Evolutionary conservation across 805 yeast species (phyloP).

Genomic region (Monosporozyma siamensis): DNA sequence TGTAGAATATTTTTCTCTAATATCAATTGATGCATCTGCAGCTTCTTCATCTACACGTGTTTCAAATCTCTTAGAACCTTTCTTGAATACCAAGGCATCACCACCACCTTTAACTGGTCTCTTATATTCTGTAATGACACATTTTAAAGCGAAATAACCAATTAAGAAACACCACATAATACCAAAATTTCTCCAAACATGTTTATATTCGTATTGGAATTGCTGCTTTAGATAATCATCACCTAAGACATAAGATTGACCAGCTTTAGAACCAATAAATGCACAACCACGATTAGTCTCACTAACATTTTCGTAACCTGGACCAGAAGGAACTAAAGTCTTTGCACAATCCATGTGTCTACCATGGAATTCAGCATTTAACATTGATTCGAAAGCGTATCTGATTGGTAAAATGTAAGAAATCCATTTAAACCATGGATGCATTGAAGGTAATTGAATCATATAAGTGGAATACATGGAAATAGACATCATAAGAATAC

Average conservation of each 20-base stretch:
- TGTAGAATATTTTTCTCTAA: conserved; percentile 11
- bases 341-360: conserved; percentile 25
- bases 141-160: conserved; percentile 17
- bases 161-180: conserved; percentile 41
- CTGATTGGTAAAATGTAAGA: conserved; percentile 45
- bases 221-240: conserved; percentile 42
- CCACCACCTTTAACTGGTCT: conserved; percentile 25
- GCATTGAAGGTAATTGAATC: conserved; percentile 50
- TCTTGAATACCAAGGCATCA: conserved; percentile 40
- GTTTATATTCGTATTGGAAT: conserved; percentile 44
- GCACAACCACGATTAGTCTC: conserved; percentile 42
- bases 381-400: conserved; percentile 50
- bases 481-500: conserved; percentile 40
- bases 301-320: conserved; percentile 37
- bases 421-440: conserved; percentile 61
- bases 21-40: conserved; percentile 8
- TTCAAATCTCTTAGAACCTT: conserved; percentile 34
- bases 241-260: conserved; percentile 47
- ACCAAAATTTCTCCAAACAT: conserved; percentile 80
- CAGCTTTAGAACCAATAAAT: conserved; percentile 51
- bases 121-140: conserved; percentile 20
- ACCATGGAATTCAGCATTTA: conserved; percentile 19
- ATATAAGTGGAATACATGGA: conserved; percentile 52
- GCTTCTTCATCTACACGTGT: conserved; percentile 14
- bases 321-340: conserved; percentile 47